Evolutionary conservation across 2,329 filamentous ascomycete genomes (phyloP), one percentile per base, ranked within the genome.

Genomic region (Colletotrichum brevisporum): DNA sequence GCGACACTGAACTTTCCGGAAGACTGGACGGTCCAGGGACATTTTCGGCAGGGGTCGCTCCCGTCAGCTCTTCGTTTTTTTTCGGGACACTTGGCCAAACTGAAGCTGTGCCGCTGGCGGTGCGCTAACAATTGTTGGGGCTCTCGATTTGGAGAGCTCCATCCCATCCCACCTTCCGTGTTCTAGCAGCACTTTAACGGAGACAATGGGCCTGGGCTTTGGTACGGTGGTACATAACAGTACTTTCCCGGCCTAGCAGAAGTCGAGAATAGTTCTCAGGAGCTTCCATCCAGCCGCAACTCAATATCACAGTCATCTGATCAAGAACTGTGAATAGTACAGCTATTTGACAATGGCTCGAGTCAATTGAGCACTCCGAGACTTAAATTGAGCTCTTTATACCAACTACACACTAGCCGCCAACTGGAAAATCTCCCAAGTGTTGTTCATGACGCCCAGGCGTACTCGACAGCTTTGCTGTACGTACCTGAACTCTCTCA

Each of bases 71-170:
- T 58, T 39, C 67, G 10, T 31, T 31, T 31, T 36, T 36, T 36
- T 36, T 10, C 8, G 31, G 55, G 62, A 69, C 67, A 69, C 62
- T 69, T 69, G 67, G 67, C 62, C 62, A 69, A 27, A 69, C 41
- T 52, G 36, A 52, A 47, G 48, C 48, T 47, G 48, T 9, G 47
- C n/a, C 41, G 41, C 47, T 59, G 41, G 24, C 10, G 51, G 15
- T 57, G 45, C 31, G 13, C 50, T 65, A 59, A 60, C 43, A 55
- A 68, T 48, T 53, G 41, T 45, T 24, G 27, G 39, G 57, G n/a
- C 26, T 27, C 26, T 27, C 26, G 47, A 26, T 53, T 50, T 21
- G 52, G 52, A 43, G 43, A 69, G 66, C 62, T 69, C 36, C 50
- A 56, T 41, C 50, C 36, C 50, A 56, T 41, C 50, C 62, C 62